Percentiles rank a stretch among this genome's conserved stretches.
These are phyloP conservation scores for Elaeagnus macrophylla DNA, from an alignment of 306 rosid genomes.

Conservation along the genomic window DNA sequence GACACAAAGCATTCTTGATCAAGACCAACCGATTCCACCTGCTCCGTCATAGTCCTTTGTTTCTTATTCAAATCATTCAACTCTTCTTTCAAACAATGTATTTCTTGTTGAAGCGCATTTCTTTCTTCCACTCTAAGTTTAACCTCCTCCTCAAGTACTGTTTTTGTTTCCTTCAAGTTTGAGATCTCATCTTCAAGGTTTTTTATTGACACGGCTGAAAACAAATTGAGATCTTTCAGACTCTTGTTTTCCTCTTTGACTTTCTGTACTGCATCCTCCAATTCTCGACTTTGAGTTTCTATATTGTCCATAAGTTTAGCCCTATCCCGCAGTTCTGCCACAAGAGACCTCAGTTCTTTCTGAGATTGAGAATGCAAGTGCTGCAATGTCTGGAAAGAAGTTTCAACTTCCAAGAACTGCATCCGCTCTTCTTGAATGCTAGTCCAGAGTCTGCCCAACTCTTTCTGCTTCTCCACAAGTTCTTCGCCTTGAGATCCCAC, in stretches of 20 bases:
- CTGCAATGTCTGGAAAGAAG: conserved; percentile 91
- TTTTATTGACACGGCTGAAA: conserved; percentile 58
- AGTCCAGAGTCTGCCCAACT: conserved; percentile 73
- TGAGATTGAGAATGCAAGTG: conserved; percentile 78
- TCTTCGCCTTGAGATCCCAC: conserved; percentile 72
- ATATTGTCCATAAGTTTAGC: conserved; percentile 41
- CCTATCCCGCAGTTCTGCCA: conserved; percentile 50
- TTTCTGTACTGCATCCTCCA: conserved; percentile 55
- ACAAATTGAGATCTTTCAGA: conserved; percentile 52
- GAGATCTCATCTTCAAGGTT: conserved; percentile 71
- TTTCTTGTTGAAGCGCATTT: conserved; percentile 90
- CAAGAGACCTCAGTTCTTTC: conserved; percentile 74
- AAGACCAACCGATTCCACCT: conserved; percentile 61
- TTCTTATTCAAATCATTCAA: conserved; percentile 47
- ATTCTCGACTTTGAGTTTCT: conserved; percentile 46
- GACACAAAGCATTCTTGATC: conserved; percentile 49
- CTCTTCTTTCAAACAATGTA: conserved; percentile 81
- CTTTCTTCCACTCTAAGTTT: conserved; percentile 70
- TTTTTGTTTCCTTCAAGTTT: conserved; percentile 54
- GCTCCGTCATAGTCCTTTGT: conserved; percentile 50
- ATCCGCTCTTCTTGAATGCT: conserved; percentile 71
- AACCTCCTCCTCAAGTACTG: conserved; percentile 72
- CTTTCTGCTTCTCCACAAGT: conserved; percentile 78
- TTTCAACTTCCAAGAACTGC: conserved; percentile 78
- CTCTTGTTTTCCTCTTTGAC: conserved; percentile 56